Evolutionary conservation across 164 flowering plant species (phyloP), one percentile per base, ranked within the genome.

Genomic region (Nymphaea colorata): DNA sequence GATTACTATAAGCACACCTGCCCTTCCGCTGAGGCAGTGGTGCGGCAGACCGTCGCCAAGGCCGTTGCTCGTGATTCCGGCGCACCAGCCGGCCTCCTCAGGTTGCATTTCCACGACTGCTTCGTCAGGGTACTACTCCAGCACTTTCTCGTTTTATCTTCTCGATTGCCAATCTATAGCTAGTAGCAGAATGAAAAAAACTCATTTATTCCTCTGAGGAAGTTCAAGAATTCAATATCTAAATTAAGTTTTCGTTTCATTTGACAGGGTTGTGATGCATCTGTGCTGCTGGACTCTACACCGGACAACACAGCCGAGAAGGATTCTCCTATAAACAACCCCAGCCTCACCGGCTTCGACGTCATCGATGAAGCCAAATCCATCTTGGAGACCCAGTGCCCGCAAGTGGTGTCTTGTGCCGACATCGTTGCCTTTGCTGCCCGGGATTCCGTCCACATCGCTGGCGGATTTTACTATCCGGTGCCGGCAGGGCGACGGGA

Each of bases 41-140:
- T 88, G 0, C 72, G 70, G 2, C 61, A 77, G 6, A 71, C 84
- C 0, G 87, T 86, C 2, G 25, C 61, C 15, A 17, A 78, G 2
- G 82, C 77, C 69, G 74, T 82, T 43, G 45, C 42, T 0, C 59
- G 80, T 0, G 44, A 84, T 42, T 80, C 82, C 0, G 47, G 80
- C 0, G 67, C 84, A 3, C 89, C 89, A 42, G 78, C 93, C 3
- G 88, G 79, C 0, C 66, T 87, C 14, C 83, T 87, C 0, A 80
- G 91, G 11, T 73, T 89, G 88, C 84, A 79, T 44, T 88, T 85
- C 73, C 91, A 85, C 66, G 94, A 86, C 70, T 88, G 94, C 72
- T 89, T 89, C 43, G 88, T 87, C 4, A 25, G 1, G 36, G 36
- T 25, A 25, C 36, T 1, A 25, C 36, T 25, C 36, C 36, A 25